Evolutionary conservation across 768 basidiomycete genomes (phyloP).

Genomic region (Kwoniella sp.): DNA sequence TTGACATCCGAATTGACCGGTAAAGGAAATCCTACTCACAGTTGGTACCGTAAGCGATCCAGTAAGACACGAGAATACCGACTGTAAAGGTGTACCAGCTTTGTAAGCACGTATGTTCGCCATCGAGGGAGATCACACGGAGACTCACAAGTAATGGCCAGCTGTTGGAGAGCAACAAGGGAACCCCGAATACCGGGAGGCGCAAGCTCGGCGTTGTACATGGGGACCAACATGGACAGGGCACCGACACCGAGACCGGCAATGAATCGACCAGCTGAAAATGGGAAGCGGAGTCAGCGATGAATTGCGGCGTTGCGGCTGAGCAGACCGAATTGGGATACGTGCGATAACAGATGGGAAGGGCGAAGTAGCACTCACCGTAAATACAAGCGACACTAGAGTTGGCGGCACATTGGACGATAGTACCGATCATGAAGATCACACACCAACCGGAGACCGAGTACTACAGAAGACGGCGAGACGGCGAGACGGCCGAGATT

Average conservation of each 20-base stretch:
- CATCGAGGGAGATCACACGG: no score
- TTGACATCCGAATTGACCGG: no score
- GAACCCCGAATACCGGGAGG: constrained; percentile 81
- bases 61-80: constrained; percentile 57
- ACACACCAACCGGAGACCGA: constrained; percentile 61
- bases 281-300: not conserved
- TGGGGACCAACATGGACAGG: constrained; percentile 77
- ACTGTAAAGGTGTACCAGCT: constrained; percentile 20
- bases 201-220: constrained; percentile 64
- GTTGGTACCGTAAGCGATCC: constrained; percentile 64
- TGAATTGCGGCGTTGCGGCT: no score
- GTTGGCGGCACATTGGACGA: constrained; percentile 54
- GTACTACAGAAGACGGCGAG: no score
- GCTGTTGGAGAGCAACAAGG: constrained; percentile 76
- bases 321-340: not conserved
- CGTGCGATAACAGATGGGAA: not conserved
- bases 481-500: no score
- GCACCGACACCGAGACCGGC: constrained; percentile 81
- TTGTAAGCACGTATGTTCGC: not conserved
- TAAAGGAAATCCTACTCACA: constrained; percentile 53
- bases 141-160: constrained; percentile 69
- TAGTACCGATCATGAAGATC: constrained; percentile 73
- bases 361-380: constrained; percentile 53
- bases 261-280: constrained; percentile 64
- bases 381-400: constrained; percentile 66